Percentiles rank a stretch among this genome's conserved stretches.
Evolutionary conservation across 768 basidiomycete species (phyloP).

Genomic region (Mycena galericulata): DNA sequence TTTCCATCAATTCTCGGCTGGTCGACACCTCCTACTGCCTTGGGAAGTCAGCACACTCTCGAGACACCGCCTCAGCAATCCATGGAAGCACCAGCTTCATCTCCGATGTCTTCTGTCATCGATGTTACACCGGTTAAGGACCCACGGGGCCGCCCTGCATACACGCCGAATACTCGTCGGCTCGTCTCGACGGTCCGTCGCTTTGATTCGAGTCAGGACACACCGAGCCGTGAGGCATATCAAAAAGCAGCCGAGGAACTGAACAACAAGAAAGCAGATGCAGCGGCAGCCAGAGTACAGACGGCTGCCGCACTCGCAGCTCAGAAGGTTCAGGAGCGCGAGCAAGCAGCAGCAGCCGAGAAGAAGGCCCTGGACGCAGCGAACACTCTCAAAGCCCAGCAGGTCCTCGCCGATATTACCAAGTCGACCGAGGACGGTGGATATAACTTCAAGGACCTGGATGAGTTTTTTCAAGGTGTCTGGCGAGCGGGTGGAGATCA

Average conservation of each 20-base stretch:
- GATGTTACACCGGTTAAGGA: slow-evolving; percentile 1
- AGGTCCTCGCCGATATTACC: background rate
- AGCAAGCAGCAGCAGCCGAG: background rate
- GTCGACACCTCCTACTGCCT: background rate
- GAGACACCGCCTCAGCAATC: background rate
- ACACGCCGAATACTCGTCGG: background rate
- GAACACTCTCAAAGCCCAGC: background rate
- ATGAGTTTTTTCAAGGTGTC: background rate
- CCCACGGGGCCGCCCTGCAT: background rate
- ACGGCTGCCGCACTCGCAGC: background rate
- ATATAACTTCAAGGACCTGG: background rate
- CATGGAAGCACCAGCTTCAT: background rate
- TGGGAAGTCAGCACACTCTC: background rate
- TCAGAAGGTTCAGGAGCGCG: background rate
- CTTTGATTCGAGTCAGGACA: background rate
- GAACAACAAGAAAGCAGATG: background rate
- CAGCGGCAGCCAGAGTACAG: background rate
- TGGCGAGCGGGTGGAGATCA: background rate
- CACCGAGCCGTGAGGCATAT: background rate
- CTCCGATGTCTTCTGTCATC: slow-evolving; percentile 10
- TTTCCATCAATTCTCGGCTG: background rate
- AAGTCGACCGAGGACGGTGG: background rate
- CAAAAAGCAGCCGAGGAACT: background rate
- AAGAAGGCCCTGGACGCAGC: background rate
- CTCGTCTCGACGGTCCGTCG: background rate